Percentiles rank a stretch among this genome's conserved stretches.
Conservation (phyloP, 2,329 filamentous ascomycete genomes). For the Chaetoscypha palmicola region DNA sequence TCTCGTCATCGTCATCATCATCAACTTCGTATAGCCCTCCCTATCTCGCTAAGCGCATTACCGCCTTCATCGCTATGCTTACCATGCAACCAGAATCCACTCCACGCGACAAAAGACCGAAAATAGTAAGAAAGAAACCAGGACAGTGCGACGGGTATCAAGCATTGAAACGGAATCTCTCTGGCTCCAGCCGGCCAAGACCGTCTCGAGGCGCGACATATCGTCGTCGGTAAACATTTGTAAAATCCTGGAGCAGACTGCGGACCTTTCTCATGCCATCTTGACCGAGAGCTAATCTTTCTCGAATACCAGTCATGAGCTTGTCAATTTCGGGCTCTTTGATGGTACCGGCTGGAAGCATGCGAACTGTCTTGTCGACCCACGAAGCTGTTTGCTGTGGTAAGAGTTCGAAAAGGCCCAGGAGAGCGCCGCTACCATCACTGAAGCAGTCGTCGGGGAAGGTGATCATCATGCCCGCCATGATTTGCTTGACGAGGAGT, state of each 20-base stretch:
- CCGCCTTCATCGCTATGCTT: too few relatives aligned
- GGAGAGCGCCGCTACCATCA: constrained; percentile 86
- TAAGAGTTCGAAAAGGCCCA: constrained; percentile 81
- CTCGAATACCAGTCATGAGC: constrained; percentile 72
- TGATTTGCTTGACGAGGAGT: constrained; percentile 73
- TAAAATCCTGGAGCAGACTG: constrained; percentile 88
- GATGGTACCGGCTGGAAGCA: constrained; percentile 78
- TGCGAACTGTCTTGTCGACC: constrained; percentile 75
- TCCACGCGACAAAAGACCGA: too few relatives aligned
- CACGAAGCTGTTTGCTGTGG: constrained; percentile 73
- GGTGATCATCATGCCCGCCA: constrained; percentile 99
- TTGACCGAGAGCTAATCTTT: constrained; percentile 61
- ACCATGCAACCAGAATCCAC: too few relatives aligned
- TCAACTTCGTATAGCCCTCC: too few relatives aligned
- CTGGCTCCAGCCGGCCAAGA: constrained; percentile 77
- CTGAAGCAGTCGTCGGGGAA: constrained; percentile 95
- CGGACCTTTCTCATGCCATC: constrained; percentile 68
- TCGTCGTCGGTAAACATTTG: constrained; percentile 83
- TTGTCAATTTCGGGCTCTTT: constrained; percentile 73
- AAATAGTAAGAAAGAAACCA: too few relatives aligned
- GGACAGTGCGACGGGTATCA: too few relatives aligned
- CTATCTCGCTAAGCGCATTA: too few relatives aligned
- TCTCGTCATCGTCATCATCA: too few relatives aligned
- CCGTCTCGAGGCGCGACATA: constrained; percentile 95
- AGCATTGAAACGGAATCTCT: constrained; percentile 69